Evolutionary conservation across 2,329 filamentous ascomycete genomes (phyloP), one percentile per base, ranked within the genome.

Genomic region (Xylaria sp.): DNA sequence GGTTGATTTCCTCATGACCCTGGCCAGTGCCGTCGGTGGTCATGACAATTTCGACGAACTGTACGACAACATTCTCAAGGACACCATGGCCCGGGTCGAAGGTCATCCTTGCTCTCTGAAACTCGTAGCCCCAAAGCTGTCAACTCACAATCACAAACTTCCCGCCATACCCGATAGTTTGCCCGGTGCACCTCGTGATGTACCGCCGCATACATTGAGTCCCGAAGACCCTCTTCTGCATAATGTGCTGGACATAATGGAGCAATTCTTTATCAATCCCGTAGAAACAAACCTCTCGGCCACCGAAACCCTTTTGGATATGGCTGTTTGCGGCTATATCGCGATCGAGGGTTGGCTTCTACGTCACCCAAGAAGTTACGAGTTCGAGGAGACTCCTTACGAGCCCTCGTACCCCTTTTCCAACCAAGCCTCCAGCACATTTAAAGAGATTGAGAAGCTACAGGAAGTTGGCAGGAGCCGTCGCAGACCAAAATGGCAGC

Each of bases 261-360:
- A 88, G 50, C 87, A 82, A 0, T 99, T 97, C 69, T 91, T 97
- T 67, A 82, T 90, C 4, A 99, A 99, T 68, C 88, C 91, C 2
- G 86, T 97, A 2, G 91, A 97, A 67, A 92, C 90, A 2, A 99
- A 99, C 67, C 77, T 99, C 2, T 89, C 89, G 0, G 79, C 97
- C 1, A 97, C 93, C 0, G 90, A 95, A 68, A 83, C 89, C 0
- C 79, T 97, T 49, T 83, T 95, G 34, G 89, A 91, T 65, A 79
- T 99, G 47, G 90, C 90, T 9, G 86, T 90, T 0, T 97, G 94
- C 67, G 89, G 91, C 4, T 89, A 90, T 63, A 88, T 96, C 70
- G 85, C 87, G 18, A 80, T 97, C 10, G 91, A 97, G 69, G 89
- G 90, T n/a, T 99, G 94, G 93, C 78, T 97, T 35, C 78, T 93